Conservation (phyloP, 2,329 filamentous ascomycete genomes). For the Pezizomycotina sp. region DNA sequence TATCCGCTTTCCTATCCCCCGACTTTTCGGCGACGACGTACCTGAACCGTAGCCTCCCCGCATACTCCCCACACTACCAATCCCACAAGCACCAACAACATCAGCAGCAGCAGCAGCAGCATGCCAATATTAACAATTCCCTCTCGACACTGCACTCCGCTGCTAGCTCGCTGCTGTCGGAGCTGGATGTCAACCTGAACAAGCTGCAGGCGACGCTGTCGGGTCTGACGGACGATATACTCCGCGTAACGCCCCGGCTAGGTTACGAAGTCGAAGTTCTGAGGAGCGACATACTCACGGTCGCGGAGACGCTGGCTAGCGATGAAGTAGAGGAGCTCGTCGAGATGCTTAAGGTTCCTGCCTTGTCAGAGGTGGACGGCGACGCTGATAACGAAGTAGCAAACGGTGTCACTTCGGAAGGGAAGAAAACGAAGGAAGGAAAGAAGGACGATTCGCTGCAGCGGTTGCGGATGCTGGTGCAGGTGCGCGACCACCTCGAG, state of each 20-base stretch:
- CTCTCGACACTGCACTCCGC: slow-evolving; percentile 52
- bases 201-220: slow-evolving; percentile 67
- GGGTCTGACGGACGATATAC: slow-evolving; percentile 82
- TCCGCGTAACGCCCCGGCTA: slow-evolving; percentile 70
- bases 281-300: slow-evolving; percentile 22
- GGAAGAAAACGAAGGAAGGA: too few relatives aligned
- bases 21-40: slow-evolving; percentile 72
- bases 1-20: slow-evolving; percentile 58
- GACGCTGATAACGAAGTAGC: neutral
- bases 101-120: slow-evolving; percentile 24
- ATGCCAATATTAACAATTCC: too few relatives aligned
- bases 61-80: slow-evolving; percentile 38
- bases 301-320: slow-evolving; percentile 18
- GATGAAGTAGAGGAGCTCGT: neutral
- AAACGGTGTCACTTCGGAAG: neutral
- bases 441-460: too few relatives aligned
- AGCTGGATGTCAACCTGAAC: slow-evolving; percentile 75
- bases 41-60: slow-evolving; percentile 62
- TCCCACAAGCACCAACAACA: slow-evolving; percentile 32
- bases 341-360: neutral
- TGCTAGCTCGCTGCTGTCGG: slow-evolving; percentile 68
- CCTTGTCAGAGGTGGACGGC: neutral
- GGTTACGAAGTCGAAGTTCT: slow-evolving; percentile 51
- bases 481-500: slow-evolving; percentile 71
- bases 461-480: slow-evolving; percentile 64